Evolutionary conservation across 306 rosid genomes (phyloP).

Genomic region (Dicorynia guianensis): DNA sequence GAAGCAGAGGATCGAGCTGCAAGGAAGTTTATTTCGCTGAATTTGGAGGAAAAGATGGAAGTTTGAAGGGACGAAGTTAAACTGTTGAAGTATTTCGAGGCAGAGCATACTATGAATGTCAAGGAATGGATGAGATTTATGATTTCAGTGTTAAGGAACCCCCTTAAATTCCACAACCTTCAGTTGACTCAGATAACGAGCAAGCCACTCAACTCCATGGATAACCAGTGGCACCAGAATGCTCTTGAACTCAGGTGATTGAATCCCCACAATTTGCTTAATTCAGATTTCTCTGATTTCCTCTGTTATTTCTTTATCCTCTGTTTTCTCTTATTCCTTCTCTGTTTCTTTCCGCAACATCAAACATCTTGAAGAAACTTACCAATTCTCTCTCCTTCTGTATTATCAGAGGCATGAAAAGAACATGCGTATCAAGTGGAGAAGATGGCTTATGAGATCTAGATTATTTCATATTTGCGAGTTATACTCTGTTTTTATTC

Average conservation of each 20-base stretch:
- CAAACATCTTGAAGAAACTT: not conserved
- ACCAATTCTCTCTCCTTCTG: too few species aligned
- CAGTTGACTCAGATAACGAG: conserved; percentile 40
- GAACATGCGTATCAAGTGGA: conserved; percentile 51
- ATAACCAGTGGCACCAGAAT: conserved; percentile 74
- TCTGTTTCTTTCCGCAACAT: not conserved
- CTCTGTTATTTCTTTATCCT: not conserved
- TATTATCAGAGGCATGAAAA: conserved; percentile 14
- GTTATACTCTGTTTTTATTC: too few species aligned
- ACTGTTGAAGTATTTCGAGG: conserved; percentile 51
- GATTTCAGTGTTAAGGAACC: conserved; percentile 50
- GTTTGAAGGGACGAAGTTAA: conserved; percentile 68
- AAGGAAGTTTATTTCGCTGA: conserved; percentile 56
- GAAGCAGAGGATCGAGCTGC: conserved; percentile 48
- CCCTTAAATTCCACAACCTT: conserved; percentile 37
- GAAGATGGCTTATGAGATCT: conserved; percentile 40
- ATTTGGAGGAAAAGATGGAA: conserved; percentile 52
- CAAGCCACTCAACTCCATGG: conserved; percentile 46
- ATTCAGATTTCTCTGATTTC: not conserved
- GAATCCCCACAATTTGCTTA: not conserved
- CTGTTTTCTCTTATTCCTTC: not conserved
- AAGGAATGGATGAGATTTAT: conserved; percentile 72
- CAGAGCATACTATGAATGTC: conserved; percentile 61
- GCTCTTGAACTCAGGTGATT: conserved; percentile 70
- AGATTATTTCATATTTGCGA: too few species aligned